These are phyloP conservation scores for Phoma herbarum DNA, from an alignment of 2,329 filamentous ascomycete species.

Conservation along the genomic window DNA sequence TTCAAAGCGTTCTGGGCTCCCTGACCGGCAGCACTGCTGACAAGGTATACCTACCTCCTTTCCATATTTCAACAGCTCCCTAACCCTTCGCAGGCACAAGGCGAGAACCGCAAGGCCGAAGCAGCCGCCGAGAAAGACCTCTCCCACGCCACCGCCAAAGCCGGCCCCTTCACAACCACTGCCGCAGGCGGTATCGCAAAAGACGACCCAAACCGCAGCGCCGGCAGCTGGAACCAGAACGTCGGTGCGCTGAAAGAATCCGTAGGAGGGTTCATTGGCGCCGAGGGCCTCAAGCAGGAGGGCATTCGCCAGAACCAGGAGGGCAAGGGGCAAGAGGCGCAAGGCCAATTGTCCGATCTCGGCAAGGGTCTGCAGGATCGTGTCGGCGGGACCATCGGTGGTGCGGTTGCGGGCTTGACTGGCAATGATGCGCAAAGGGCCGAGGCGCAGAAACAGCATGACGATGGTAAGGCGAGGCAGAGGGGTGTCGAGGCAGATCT, in stretches of 20 bases:
- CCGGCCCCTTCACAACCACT: constrained; percentile 76
- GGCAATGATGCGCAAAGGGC: constrained; percentile 73
- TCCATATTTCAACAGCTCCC: constrained; percentile 13
- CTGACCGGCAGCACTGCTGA: constrained; percentile 77
- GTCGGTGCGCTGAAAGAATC: constrained; percentile 86
- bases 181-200: constrained; percentile 73
- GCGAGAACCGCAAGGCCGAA: constrained; percentile 70
- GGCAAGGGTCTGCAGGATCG: constrained; percentile 66
- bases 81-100: constrained; percentile 60
- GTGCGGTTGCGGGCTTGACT: constrained; percentile 74
- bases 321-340: constrained; percentile 82
- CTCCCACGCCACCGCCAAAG: constrained; percentile 77
- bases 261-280: constrained; percentile 77
- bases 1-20: constrained; percentile 75
- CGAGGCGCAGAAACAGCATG: constrained; percentile 74
- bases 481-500: constrained; percentile 84
- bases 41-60: constrained; percentile 57
- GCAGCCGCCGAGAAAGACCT: constrained; percentile 73
- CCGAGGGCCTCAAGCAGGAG: constrained; percentile 75
- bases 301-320: constrained; percentile 81
- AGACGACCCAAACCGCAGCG: constrained; percentile 75
- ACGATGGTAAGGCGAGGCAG: constrained; percentile 84
- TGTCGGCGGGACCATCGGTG: constrained; percentile 75
- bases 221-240: constrained; percentile 87
- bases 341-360: constrained; percentile 80